phyloP scores from a whole-genome alignment of 129 eudicot genomes.

The Centaurea solstitialis region DNA sequence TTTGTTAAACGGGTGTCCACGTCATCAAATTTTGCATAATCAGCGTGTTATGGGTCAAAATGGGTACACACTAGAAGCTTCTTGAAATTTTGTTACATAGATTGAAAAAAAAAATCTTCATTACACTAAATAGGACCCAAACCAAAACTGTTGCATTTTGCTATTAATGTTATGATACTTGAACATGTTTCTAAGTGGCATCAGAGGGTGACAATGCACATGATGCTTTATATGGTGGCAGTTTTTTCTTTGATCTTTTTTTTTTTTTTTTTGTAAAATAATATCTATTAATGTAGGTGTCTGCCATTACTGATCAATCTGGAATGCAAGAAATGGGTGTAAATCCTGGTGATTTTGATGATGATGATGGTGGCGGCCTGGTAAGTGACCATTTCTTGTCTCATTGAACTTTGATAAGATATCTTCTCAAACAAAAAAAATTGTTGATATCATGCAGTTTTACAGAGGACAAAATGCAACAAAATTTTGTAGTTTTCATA shows the following conservation, averaged over 20 bases:
- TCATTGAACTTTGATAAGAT: constrained; percentile 12
- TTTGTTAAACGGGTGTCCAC: no score
- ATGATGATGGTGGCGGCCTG: constrained; percentile 90
- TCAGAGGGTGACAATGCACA: constrained; percentile 5
- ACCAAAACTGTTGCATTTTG: no score
- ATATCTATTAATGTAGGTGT: constrained; percentile 47
- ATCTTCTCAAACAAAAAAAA: background rate
- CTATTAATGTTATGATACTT: background rate
- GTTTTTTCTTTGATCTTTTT: constrained; percentile 1
- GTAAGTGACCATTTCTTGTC: constrained; percentile 41
- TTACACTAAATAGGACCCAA: no score
- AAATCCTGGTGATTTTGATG: constrained; percentile 81
- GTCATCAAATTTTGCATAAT: no score
- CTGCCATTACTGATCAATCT: constrained; percentile 80
- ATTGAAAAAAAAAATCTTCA: no score
- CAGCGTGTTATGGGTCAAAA: no score
- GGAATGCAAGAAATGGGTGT: constrained; percentile 81
- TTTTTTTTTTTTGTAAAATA: background rate
- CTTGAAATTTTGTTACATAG: no score
- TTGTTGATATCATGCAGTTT: background rate
- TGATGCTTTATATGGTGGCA: background rate
- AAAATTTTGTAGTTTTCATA: background rate
- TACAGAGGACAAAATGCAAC: background rate
- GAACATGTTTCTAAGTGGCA: background rate
- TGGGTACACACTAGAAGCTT: no score